A percentile compares a stretch with the other conserved stretches of the same genome.
phyloP scores from a whole-genome alignment of 768 basidiomycete genomes.

The Amanita rubescens region DNA sequence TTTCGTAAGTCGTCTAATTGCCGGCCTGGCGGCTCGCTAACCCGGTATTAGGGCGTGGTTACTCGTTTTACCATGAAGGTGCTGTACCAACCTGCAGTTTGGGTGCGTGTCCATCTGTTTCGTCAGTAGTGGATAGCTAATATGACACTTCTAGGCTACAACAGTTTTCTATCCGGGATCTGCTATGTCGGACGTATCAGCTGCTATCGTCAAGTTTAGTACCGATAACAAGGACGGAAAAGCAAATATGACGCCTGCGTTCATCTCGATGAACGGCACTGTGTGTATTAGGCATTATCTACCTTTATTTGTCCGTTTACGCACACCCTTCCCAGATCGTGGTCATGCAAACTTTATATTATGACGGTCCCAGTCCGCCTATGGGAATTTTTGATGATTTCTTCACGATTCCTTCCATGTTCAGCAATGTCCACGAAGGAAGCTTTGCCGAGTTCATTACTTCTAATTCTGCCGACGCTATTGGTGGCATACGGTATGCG shows the following conservation, averaged over 20 bases:
- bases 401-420: conserved; percentile 28
- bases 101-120: background rate
- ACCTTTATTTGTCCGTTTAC: background rate
- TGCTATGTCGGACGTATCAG: conserved; percentile 18
- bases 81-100: background rate
- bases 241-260: conserved; percentile 41
- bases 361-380: conserved; percentile 41
- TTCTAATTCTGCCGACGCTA: conserved; percentile 21
- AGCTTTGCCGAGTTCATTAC: conserved; percentile 27
- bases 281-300: conserved; percentile 16
- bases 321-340: background rate
- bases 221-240: conserved; percentile 41
- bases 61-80: background rate
- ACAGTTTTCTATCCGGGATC: conserved; percentile 25
- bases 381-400: conserved; percentile 40
- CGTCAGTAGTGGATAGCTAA: background rate
- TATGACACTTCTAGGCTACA: conserved; percentile 35
- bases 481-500: conserved; percentile 12
- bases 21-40: background rate
- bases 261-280: conserved; percentile 28
- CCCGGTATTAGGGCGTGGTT: too few relatives aligned
- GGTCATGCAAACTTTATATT: conserved; percentile 27
- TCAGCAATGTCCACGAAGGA: conserved; percentile 26
- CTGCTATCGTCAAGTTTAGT: conserved; percentile 35
- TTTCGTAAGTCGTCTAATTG: too few relatives aligned